These are phyloP conservation scores for Schizothecium vesticola DNA, from an alignment of 495 filamentous ascomycete genomes.

Conservation along the genomic window DNA sequence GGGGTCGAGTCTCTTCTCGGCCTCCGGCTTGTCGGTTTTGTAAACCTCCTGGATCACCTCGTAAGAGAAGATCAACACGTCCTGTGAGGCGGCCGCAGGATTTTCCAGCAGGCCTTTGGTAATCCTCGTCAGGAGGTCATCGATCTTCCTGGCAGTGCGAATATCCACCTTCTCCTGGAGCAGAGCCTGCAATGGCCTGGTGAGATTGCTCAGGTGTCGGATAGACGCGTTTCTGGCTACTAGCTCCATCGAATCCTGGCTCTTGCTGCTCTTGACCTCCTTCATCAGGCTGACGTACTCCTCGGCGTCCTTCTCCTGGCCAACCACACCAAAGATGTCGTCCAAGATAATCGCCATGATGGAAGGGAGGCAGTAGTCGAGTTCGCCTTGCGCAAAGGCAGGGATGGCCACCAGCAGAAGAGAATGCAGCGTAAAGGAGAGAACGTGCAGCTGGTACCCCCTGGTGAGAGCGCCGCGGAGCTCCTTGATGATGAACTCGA, in stretches of 20 bases:
- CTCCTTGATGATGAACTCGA: slow-evolving; percentile 91
- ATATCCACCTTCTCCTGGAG: slow-evolving; percentile 76
- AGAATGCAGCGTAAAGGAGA: slow-evolving; percentile 92
- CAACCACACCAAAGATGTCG: slow-evolving; percentile 92
- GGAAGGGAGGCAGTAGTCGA: slow-evolving; percentile 80
- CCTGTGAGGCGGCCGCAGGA: slow-evolving; percentile 62
- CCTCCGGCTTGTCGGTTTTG: slow-evolving; percentile 45
- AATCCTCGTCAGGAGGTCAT: slow-evolving; percentile 81
- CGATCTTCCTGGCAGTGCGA: slow-evolving; percentile 76
- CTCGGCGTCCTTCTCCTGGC: slow-evolving; percentile 94
- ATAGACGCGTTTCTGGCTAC: slow-evolving; percentile 76
- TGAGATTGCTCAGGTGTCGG: slow-evolving; percentile 62
- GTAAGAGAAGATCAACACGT: slow-evolving; percentile 87
- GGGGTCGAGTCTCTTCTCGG: slow-evolving; percentile 47
- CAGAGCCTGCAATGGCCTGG: slow-evolving; percentile 69
- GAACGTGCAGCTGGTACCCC: slow-evolving; percentile 90
- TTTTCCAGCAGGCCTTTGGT: slow-evolving; percentile 78
- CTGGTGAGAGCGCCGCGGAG: slow-evolving; percentile 71
- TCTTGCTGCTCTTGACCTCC: slow-evolving; percentile 96
- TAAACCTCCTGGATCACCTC: slow-evolving; percentile 87
- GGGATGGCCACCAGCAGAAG: slow-evolving; percentile 72
- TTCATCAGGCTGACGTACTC: slow-evolving; percentile 94
- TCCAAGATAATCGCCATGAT: slow-evolving; percentile 88
- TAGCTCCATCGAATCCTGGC: slow-evolving; percentile 94
- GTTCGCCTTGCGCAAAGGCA: slow-evolving; percentile 70